Conservation (phyloP, 306 rosid species). For the Quercus berberidifolia region DNA sequence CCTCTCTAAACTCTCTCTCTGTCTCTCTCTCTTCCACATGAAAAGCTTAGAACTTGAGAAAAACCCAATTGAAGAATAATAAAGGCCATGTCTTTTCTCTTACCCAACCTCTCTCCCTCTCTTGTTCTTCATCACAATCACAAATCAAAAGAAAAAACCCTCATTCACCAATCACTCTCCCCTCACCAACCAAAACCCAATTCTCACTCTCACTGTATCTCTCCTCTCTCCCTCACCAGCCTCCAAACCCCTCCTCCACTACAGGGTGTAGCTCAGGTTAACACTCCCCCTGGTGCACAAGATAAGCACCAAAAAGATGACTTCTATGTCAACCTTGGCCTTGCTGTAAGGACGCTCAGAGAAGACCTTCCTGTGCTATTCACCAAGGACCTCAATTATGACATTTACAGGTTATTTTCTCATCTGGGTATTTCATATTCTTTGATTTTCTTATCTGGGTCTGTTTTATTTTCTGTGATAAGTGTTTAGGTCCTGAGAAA, state of each 20-base stretch:
- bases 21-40: slow-evolving; percentile 27
- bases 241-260: slow-evolving; percentile 42
- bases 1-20: slow-evolving; percentile 11
- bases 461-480: background rate
- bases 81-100: slow-evolving; percentile 73
- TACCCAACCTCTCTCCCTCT: slow-evolving; percentile 62
- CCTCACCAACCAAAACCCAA: slow-evolving; percentile 36
- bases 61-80: slow-evolving; percentile 4
- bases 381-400: slow-evolving; percentile 80
- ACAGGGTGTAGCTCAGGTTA: slow-evolving; percentile 51
- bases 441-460: slow-evolving; percentile 16
- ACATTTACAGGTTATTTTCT: slow-evolving; percentile 69
- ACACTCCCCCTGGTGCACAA: slow-evolving; percentile 38
- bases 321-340: slow-evolving; percentile 83
- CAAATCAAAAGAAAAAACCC: slow-evolving; percentile 51
- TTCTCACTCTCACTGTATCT: slow-evolving; percentile 9
- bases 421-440: background rate
- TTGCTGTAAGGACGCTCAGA: slow-evolving; percentile 84
- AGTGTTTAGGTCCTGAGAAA: slow-evolving; percentile 10
- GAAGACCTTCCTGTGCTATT: slow-evolving; percentile 81
- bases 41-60: slow-evolving; percentile 11
- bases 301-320: slow-evolving; percentile 59
- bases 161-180: slow-evolving; percentile 38
- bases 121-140: slow-evolving; percentile 48
- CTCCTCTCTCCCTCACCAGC: slow-evolving; percentile 33